A percentile compares a stretch with the other conserved stretches of the same genome.
These are phyloP conservation scores for Clathrus columnatus DNA, from an alignment of 768 basidiomycete species.

Conservation along the genomic window DNA sequence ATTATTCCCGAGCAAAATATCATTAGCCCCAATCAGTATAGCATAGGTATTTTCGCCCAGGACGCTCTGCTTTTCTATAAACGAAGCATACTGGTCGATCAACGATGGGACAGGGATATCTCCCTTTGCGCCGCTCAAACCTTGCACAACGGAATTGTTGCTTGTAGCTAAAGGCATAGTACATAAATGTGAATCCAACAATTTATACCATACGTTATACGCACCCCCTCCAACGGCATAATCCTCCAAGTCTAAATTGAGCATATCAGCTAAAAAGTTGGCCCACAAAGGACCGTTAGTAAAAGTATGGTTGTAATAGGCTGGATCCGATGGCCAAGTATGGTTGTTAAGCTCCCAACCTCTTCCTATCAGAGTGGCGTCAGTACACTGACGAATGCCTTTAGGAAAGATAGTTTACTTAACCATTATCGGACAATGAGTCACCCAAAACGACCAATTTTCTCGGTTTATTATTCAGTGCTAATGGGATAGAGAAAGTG, in stretches of 20 bases:
- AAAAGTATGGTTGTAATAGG: conserved; percentile 11
- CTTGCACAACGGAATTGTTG: conserved; percentile 6
- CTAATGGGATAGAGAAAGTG: too few species aligned
- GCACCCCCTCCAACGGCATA: conserved; percentile 13
- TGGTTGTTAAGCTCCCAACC: conserved; percentile 3
- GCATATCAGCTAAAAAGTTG: conserved; percentile 17
- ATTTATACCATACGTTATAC: not conserved
- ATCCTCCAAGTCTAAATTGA: conserved; percentile 17
- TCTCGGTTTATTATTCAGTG: too few species aligned
- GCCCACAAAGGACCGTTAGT: conserved; percentile 19
- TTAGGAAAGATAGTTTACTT: not conserved
- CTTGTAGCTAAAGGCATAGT: conserved; percentile 7
- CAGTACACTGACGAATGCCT: not conserved
- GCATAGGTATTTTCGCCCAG: not conserved
- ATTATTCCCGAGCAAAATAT: not conserved
- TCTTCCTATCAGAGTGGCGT: not conserved
- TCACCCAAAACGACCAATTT: conserved; percentile 9
- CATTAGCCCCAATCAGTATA: conserved; percentile 8
- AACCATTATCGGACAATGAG: conserved; percentile 9
- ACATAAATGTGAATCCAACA: not conserved
- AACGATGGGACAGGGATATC: conserved; percentile 3
- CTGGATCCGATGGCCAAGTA: conserved; percentile 5
- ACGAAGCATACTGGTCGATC: not conserved
- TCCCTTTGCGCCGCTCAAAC: not conserved
- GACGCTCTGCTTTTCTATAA: not conserved